phyloP scores from a whole-genome alignment of 768 basidiomycete genomes.

The Psilocybe sp. region DNA sequence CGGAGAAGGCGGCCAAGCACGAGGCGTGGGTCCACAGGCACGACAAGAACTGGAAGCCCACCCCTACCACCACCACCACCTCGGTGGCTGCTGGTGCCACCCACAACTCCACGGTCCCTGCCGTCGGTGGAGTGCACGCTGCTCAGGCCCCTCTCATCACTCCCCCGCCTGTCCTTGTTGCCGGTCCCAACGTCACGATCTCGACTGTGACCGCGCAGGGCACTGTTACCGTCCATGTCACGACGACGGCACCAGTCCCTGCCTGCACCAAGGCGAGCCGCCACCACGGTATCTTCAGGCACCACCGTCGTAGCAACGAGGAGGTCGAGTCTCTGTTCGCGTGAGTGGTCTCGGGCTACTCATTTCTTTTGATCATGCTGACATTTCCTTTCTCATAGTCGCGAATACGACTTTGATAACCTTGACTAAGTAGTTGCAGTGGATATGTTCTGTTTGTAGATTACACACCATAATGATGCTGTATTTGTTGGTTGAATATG shows the following conservation, averaged over 20 bases:
- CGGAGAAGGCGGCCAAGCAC: conserved; percentile 14
- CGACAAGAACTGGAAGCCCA: conserved; percentile 8
- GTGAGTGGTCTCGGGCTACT: conserved; percentile 4
- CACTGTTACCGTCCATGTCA: conserved; percentile 19
- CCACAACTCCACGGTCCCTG: conserved; percentile 1
- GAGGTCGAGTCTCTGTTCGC: conserved; percentile 15
- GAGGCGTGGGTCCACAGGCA: conserved; percentile 8
- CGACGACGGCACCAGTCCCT: conserved; percentile 19
- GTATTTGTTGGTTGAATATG: too few relatives aligned
- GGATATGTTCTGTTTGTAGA: neutral
- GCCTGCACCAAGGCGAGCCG: conserved; percentile 17
- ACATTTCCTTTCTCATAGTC: conserved; percentile 5
- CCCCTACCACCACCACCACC: conserved; percentile 5
- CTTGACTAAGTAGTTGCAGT: conserved; percentile 16
- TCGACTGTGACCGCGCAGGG: conserved; percentile 18
- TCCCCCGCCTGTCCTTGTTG: conserved; percentile 9
- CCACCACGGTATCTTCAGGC: conserved; percentile 10
- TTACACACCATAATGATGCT: too few relatives aligned
- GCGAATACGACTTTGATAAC: conserved; percentile 22
- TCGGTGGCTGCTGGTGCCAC: conserved; percentile 3
- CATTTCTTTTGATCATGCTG: neutral
- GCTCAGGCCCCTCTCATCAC: conserved; percentile 11
- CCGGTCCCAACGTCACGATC: conserved; percentile 8
- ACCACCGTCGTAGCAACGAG: conserved; percentile 10
- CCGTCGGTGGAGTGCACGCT: neutral